Evolutionary conservation across 2,329 filamentous ascomycete species (phyloP).

Genomic region (Aschersonia sp.): DNA sequence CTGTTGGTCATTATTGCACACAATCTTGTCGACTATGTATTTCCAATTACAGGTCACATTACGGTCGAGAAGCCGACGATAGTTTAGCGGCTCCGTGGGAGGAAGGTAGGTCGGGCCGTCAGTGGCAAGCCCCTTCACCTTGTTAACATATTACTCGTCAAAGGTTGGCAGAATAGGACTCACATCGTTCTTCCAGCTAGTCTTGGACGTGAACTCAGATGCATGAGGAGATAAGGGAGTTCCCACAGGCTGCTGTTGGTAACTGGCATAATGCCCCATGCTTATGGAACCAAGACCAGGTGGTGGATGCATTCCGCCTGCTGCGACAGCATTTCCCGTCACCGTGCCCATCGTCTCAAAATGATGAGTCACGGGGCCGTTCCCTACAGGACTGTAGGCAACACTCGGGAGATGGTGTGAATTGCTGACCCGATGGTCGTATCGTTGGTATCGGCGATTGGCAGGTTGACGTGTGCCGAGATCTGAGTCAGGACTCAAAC

Average conservation of each 20-base stretch:
- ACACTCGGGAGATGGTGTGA: constrained; percentile 17
- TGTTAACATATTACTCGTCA: background rate
- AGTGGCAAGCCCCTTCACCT: constrained; percentile 17
- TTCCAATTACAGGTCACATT: constrained; percentile 98
- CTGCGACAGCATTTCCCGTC: constrained; percentile 19
- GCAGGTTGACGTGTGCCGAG: constrained; percentile 25
- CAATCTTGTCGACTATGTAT: constrained; percentile 98
- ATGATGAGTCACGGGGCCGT: constrained; percentile 12
- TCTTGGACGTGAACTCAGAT: constrained; percentile 53
- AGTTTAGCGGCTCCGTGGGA: constrained; percentile 86
- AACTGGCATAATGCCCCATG: constrained; percentile 30
- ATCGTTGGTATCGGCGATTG: constrained; percentile 30
- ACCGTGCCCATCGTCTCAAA: constrained; percentile 14
- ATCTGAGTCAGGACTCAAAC: constrained; percentile 34
- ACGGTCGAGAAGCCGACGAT: constrained; percentile 84
- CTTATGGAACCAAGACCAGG: constrained; percentile 23
- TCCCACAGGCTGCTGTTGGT: constrained; percentile 42
- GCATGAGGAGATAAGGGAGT: constrained; percentile 60
- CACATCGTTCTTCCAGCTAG: constrained; percentile 42
- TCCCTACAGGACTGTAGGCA: constrained; percentile 17
- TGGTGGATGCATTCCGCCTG: constrained; percentile 15
- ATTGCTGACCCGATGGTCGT: constrained; percentile 27
- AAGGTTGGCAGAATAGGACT: constrained; percentile 7
- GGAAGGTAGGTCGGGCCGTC: constrained; percentile 68
- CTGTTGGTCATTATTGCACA: constrained; percentile 98